Percentiles rank a stretch among this genome's conserved stretches.
phyloP scores from a whole-genome alignment of 2,329 filamentous ascomycete species.

The Trichoderma afroharzianum region DNA sequence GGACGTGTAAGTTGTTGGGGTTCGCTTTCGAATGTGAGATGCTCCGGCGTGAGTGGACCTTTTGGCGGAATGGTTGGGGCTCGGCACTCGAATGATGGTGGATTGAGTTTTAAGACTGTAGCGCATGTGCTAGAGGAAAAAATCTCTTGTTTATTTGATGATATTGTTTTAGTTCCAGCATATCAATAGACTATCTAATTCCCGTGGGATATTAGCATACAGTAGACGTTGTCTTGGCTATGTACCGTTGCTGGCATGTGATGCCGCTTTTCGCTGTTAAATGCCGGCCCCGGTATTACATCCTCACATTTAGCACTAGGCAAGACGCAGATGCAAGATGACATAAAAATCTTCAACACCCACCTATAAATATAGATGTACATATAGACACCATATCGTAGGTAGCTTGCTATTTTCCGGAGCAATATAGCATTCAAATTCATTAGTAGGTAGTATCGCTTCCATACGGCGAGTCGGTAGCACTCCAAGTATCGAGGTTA shows the following conservation, averaged over 20 bases:
- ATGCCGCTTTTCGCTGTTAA: neutral
- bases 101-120: neutral
- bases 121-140: neutral
- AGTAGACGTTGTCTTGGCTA: neutral
- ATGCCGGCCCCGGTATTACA: neutral
- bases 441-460: neutral
- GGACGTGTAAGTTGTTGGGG: constrained; percentile 4
- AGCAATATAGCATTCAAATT: neutral
- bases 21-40: neutral
- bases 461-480: neutral
- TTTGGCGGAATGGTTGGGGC: constrained; percentile 11
- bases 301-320: neutral
- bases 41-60: constrained; percentile 6
- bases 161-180: neutral
- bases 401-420: neutral
- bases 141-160: neutral
- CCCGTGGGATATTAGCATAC: neutral
- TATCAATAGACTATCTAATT: neutral
- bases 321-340: neutral
- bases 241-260: neutral
- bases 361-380: neutral
- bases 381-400: neutral
- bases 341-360: neutral
- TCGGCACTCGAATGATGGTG: neutral
- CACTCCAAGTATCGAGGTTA: too few relatives aligned